phyloP scores from a whole-genome alignment of 345 rosid genomes.

The Carallia pectinifolia region DNA sequence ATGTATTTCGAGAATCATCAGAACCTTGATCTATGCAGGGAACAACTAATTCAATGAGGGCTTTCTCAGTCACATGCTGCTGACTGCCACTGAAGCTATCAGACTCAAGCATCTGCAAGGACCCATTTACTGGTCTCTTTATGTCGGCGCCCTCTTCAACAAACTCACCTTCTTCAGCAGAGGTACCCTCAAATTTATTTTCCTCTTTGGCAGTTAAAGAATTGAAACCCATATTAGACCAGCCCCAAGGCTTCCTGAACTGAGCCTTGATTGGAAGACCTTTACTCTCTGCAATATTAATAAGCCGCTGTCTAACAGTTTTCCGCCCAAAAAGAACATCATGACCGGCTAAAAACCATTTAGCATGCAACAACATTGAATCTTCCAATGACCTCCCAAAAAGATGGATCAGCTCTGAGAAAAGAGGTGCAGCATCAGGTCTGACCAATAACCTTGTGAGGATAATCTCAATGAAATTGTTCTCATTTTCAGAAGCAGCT shows the following conservation, averaged over 20 bases:
- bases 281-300: conserved; percentile 70
- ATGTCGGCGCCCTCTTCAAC: conserved; percentile 65
- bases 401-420: conserved; percentile 88
- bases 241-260: conserved; percentile 90
- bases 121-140: conserved; percentile 45
- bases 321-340: conserved; percentile 90
- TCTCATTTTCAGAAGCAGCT: conserved; percentile 83
- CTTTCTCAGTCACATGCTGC: conserved; percentile 72
- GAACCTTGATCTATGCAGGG: conserved; percentile 97
- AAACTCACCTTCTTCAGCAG: conserved; percentile 91
- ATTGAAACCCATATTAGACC: conserved; percentile 55
- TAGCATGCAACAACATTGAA: conserved; percentile 77
- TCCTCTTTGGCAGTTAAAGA: conserved; percentile 44
- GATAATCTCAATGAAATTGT: conserved; percentile 74
- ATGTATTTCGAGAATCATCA: conserved; percentile 71
- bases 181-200: conserved; percentile 55
- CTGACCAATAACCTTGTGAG: conserved; percentile 91
- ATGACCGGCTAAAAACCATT: conserved; percentile 81
- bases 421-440: conserved; percentile 93
- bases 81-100: conserved; percentile 40
- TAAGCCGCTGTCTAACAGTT: conserved; percentile 80
- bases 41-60: conserved; percentile 79
- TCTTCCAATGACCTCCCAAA: conserved; percentile 93
- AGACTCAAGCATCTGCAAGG: conserved; percentile 35
- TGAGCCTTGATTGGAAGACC: conserved; percentile 70